phyloP scores from a whole-genome alignment of 208 protist genomes.

The Acanthamoeba divionensis region DNA sequence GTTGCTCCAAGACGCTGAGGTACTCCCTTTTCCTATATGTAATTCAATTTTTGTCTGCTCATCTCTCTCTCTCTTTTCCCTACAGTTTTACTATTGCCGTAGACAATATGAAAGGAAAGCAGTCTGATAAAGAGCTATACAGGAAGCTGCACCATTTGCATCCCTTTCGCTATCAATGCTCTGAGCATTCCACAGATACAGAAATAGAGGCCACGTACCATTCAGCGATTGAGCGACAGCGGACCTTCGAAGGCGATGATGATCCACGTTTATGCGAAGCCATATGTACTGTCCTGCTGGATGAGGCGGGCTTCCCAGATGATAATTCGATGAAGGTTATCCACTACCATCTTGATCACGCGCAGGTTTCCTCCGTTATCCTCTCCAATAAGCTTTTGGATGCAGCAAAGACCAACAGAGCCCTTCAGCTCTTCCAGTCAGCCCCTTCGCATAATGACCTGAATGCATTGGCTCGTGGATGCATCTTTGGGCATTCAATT shows the following conservation, averaged over 20 bases:
- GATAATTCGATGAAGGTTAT: conserved; percentile 71
- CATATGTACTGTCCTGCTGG: conserved; percentile 61
- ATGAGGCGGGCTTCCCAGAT: conserved; percentile 71
- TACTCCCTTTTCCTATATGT: too few relatives aligned
- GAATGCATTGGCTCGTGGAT: background rate
- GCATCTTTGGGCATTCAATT: background rate
- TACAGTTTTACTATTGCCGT: conserved; percentile 54
- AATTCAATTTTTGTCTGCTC: too few relatives aligned
- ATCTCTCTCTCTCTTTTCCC: too few relatives aligned
- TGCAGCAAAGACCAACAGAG: conserved; percentile 71
- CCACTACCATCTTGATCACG: conserved; percentile 72
- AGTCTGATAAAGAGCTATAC: background rate
- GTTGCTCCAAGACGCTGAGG: conserved; percentile 62
- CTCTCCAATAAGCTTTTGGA: conserved; percentile 67
- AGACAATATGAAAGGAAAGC: conserved; percentile 67
- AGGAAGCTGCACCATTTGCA: background rate
- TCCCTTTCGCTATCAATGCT: conserved; percentile 60
- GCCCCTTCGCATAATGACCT: background rate
- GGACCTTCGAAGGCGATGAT: conserved; percentile 46
- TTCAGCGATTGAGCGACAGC: background rate
- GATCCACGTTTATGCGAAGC: background rate
- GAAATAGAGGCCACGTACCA: conserved; percentile 64
- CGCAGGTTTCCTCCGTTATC: conserved; percentile 62
- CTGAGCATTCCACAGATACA: conserved; percentile 58
- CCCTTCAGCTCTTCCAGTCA: conserved; percentile 28